Conservation (phyloP, 352 stramenopile genomes). For the Plasmopara viticola region DNA sequence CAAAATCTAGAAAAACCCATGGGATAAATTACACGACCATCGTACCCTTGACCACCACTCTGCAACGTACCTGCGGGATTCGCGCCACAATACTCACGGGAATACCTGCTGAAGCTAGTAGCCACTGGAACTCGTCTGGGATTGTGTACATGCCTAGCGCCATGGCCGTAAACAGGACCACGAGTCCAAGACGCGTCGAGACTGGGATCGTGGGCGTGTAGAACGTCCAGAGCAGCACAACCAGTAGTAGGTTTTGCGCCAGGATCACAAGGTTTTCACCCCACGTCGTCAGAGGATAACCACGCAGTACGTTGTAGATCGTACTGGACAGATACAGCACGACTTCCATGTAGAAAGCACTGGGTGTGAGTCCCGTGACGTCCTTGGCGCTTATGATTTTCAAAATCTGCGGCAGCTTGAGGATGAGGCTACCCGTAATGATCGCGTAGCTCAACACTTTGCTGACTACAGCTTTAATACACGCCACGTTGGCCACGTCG, state of each 20-base stretch:
- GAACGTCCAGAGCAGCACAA: constrained; percentile 76
- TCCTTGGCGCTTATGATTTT: constrained; percentile 80
- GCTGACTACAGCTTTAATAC: constrained; percentile 78
- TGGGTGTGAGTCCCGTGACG: constrained; percentile 76
- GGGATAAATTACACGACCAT: constrained; percentile 5
- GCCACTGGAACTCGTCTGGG: constrained; percentile 66
- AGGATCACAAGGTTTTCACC: constrained; percentile 83
- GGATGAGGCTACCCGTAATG: constrained; percentile 77
- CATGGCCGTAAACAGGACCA: constrained; percentile 42
- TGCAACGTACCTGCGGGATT: constrained; percentile 58
- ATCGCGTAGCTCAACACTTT: constrained; percentile 84
- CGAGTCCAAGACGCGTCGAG: constrained; percentile 39
- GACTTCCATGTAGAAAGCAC: constrained; percentile 87
- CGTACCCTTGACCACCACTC: neutral
- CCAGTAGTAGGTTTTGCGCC: constrained; percentile 77
- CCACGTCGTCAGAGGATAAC: constrained; percentile 84
- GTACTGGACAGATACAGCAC: constrained; percentile 76
- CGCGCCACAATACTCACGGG: constrained; percentile 73
- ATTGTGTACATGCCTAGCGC: constrained; percentile 53
- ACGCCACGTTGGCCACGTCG: constrained; percentile 77
- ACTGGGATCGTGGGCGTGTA: constrained; percentile 50
- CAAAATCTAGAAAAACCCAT: constrained; percentile 47
- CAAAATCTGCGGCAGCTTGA: constrained; percentile 87
- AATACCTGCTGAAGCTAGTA: constrained; percentile 65
- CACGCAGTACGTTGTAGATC: constrained; percentile 78